Evolutionary conservation across 352 stramenopile species (phyloP), one percentile per base, ranked within the genome.

Genomic region (Globisporangium recalcitrans): DNA sequence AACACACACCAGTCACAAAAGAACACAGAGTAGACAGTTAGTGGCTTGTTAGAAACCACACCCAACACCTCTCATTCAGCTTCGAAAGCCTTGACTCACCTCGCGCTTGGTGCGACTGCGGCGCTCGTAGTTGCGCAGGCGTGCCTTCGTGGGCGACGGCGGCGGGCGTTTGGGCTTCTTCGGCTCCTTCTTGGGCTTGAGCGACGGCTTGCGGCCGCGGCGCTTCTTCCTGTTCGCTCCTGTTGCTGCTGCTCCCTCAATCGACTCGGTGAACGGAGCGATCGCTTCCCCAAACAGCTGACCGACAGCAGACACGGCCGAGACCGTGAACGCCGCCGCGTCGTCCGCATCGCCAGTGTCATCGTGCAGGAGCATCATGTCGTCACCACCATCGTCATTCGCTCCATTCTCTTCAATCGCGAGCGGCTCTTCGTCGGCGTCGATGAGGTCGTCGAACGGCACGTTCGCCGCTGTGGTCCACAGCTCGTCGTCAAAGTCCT

Each of bases 41-140:
- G 53, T 38, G 24, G 51, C 48, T 42, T 36, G 27, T 55, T 32
- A 29, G 24, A 63, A 34, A 19, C 38, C 56, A 32, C 29, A 44
- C 21, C 65, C 38, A 46, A 61, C 4, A n/a, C 1, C 36, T 9
- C 34, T 16, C 34, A 40, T 40, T 47, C 38, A 47, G 3, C 38
- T 22, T 2, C 0, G 6, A 40, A 47, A 63, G 3, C 16, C 19
- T 3, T 9, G 1, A 38, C 67, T 38, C 68, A 80, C 71, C 70
- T 85, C 70, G 61, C 77, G 62, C 44, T 86, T 86, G 55, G 75
- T 65, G 3, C 77, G 74, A 57, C 77, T 86, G 24, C 74, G 74
- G 9, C 77, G 74, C 53, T 86, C 74, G 58, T 86, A 86, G 67
- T 63, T 82, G 49, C 77, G 74, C 22, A 83, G 55, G 21, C 69